Conservation (phyloP, 495 filamentous ascomycete species). For the Bacidia rubella region DNA sequence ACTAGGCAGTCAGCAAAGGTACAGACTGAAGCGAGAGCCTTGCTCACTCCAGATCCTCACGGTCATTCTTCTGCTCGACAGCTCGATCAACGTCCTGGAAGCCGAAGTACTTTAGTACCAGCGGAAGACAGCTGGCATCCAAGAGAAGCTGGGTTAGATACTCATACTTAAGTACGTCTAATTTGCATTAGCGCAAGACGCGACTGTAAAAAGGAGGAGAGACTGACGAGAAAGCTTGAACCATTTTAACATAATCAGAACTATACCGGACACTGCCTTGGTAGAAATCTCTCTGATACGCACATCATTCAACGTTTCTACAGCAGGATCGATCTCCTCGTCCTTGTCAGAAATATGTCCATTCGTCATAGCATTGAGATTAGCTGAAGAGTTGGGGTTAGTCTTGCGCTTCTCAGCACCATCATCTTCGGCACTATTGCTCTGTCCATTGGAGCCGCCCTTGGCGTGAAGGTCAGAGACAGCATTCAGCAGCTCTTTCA, state of each 20-base stretch:
- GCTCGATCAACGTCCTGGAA: slow-evolving; percentile 82
- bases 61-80: slow-evolving; percentile 74
- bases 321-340: slow-evolving; percentile 28
- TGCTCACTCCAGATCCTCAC: slow-evolving; percentile 66
- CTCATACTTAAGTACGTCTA: slow-evolving; percentile 90
- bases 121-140: slow-evolving; percentile 84
- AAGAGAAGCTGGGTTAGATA: slow-evolving; percentile 86
- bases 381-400: slow-evolving; percentile 14
- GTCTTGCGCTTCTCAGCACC: slow-evolving; percentile 18
- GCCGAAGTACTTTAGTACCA: slow-evolving; percentile 84
- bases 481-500: slow-evolving; percentile 67
- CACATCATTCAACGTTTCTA: slow-evolving; percentile 67
- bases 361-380: slow-evolving; percentile 22
- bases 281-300: slow-evolving; percentile 72
- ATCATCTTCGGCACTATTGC: slow-evolving; percentile 23
- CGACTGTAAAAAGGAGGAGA: neutral
- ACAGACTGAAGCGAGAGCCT: neutral
- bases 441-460: slow-evolving; percentile 33
- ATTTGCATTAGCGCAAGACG: slow-evolving; percentile 19
- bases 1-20: slow-evolving; percentile 26
- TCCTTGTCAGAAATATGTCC: slow-evolving; percentile 19
- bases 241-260: slow-evolving; percentile 86
- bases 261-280: slow-evolving; percentile 77
- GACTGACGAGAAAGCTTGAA: slow-evolving; percentile 83
- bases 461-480: slow-evolving; percentile 47